These are phyloP conservation scores for Globisporangium ultimum DNA, from an alignment of 352 stramenopile genomes.

Conservation along the genomic window DNA sequence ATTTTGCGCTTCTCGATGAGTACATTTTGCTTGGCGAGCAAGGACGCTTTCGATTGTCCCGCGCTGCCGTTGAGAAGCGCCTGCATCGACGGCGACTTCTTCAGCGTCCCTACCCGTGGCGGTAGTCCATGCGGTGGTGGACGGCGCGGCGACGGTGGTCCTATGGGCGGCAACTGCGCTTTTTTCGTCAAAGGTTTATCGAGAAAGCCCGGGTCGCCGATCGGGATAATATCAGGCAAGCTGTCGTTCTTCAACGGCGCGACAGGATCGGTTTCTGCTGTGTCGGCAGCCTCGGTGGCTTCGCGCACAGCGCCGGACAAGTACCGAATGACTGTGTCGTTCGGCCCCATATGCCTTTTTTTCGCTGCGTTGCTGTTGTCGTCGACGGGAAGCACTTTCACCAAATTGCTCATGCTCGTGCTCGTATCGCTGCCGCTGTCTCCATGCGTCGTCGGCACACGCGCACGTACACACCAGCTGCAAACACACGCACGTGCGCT, in stretches of 20 bases:
- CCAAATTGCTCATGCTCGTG: slow-evolving; percentile 3
- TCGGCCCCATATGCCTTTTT: slow-evolving; percentile 1
- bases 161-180: neutral
- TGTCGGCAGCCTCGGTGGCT: slow-evolving; percentile 1
- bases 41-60: slow-evolving; percentile 1
- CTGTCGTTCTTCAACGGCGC: slow-evolving; percentile 14
- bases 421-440: neutral
- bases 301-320: neutral
- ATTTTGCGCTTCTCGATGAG: slow-evolving; percentile 15
- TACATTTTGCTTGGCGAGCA: slow-evolving; percentile 14
- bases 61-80: neutral
- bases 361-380: neutral
- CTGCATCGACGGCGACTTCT: slow-evolving; percentile 1
- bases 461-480: neutral
- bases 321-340: slow-evolving; percentile 8
- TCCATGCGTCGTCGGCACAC: too few species aligned
- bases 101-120: neutral
- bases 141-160: neutral
- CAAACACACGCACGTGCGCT: too few species aligned
- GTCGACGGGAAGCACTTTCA: slow-evolving; percentile 18
- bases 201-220: slow-evolving; percentile 12
- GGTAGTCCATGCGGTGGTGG: neutral
- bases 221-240: slow-evolving; percentile 8
- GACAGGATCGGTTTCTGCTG: slow-evolving; percentile 2
- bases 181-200: slow-evolving; percentile 10